Evolutionary conservation across 2,329 filamentous ascomycete genomes (phyloP).

Genomic region (Gremmenia infestans): DNA sequence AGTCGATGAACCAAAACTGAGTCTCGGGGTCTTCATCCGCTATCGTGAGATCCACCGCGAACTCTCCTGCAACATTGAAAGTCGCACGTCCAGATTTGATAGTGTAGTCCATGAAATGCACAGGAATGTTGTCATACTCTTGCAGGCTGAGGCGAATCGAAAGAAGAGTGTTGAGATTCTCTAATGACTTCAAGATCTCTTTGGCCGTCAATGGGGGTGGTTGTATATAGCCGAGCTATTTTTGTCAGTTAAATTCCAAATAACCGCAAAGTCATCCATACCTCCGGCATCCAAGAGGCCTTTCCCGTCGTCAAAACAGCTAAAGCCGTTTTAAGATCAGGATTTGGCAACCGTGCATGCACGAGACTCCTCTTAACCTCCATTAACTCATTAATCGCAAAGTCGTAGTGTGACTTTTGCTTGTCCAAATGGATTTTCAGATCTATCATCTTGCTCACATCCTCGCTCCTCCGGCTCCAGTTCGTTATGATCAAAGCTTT

Average conservation of each 20-base stretch:
- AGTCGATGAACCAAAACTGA: constrained; percentile 92
- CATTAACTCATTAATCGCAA: constrained; percentile 57
- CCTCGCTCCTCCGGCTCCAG: constrained; percentile 76
- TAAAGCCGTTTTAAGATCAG: constrained; percentile 84
- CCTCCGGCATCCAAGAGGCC: constrained; percentile 73
- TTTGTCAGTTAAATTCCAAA: constrained; percentile 14
- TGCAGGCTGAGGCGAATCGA: constrained; percentile 79
- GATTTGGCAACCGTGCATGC: constrained; percentile 74
- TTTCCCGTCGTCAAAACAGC: constrained; percentile 77
- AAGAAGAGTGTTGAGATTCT: constrained; percentile 77
- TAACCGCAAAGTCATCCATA: constrained; percentile 37
- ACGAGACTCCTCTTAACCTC: constrained; percentile 69
- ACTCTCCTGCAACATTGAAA: constrained; percentile 77
- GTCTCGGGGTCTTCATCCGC: constrained; percentile 77
- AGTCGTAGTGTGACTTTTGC: constrained; percentile 56
- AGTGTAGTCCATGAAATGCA: constrained; percentile 70
- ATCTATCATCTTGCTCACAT: constrained; percentile 85
- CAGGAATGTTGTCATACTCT: constrained; percentile 70
- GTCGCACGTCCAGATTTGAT: constrained; percentile 86
- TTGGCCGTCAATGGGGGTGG: constrained; percentile 65
- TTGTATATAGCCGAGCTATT: constrained; percentile 69
- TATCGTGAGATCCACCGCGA: constrained; percentile 89
- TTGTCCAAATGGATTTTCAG: constrained; percentile 69
- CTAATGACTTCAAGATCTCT: constrained; percentile 68
- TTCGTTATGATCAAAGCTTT: constrained; percentile 87